phyloP scores from a whole-genome alignment of 345 rosid species.

The Arabidopsis suecica region DNA sequence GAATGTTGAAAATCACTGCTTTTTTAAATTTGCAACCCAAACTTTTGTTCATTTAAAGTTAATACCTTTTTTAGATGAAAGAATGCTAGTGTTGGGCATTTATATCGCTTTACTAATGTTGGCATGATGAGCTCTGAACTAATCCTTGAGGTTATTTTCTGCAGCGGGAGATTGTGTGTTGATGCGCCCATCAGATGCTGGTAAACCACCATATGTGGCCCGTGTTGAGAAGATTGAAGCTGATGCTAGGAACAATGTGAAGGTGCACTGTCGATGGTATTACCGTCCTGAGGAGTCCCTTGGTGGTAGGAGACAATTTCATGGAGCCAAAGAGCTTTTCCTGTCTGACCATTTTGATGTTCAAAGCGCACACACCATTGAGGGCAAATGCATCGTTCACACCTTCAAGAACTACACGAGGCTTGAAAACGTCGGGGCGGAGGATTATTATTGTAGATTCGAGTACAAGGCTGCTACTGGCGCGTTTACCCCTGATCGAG shows the following conservation, averaged over 20 bases:
- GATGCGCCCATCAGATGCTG: slow-evolving; percentile 84
- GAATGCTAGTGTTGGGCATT: background rate
- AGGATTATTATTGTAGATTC: slow-evolving; percentile 82
- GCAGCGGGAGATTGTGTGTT: slow-evolving; percentile 81
- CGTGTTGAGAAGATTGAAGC: slow-evolving; percentile 83
- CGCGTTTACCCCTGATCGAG: slow-evolving; percentile 80
- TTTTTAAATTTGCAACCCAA: background rate
- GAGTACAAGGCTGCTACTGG: slow-evolving; percentile 87
- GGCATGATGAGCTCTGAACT: slow-evolving; percentile 19
- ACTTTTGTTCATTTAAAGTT: background rate
- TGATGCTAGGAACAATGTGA: slow-evolving; percentile 74
- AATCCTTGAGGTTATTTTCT: slow-evolving; percentile 33
- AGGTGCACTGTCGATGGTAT: slow-evolving; percentile 82
- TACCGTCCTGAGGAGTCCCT: slow-evolving; percentile 89
- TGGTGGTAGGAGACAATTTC: slow-evolving; percentile 88
- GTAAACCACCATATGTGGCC: slow-evolving; percentile 84
- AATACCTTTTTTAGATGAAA: background rate
- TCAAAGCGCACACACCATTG: slow-evolving; percentile 85
- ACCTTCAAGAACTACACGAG: slow-evolving; percentile 81
- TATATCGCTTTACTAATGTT: slow-evolving; percentile 1
- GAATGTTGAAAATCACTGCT: background rate
- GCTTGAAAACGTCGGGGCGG: slow-evolving; percentile 85
- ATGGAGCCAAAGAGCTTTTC: slow-evolving; percentile 84
- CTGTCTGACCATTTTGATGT: slow-evolving; percentile 77
- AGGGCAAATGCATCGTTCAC: slow-evolving; percentile 83